These are phyloP conservation scores for Cercospora citrullina DNA, from an alignment of 2,329 filamentous ascomycete species.

Conservation along the genomic window DNA sequence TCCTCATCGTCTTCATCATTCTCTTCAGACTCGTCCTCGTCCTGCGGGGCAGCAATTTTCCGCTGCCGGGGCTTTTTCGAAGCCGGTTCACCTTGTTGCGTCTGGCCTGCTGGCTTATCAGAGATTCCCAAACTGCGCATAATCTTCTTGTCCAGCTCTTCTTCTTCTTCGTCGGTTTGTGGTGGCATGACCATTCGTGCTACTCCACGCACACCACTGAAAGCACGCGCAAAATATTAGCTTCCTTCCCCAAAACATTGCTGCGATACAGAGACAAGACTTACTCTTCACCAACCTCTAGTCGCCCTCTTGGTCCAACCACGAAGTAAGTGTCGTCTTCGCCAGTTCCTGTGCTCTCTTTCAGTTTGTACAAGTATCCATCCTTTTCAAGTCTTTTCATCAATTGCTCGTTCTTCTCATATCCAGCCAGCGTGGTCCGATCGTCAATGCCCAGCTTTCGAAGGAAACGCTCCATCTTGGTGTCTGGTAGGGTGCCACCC, in stretches of 20 bases:
- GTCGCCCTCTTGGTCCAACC: constrained; percentile 79
- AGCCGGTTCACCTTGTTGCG: constrained; percentile 7
- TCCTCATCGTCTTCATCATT: constrained; percentile 24
- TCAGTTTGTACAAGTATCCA: constrained; percentile 75
- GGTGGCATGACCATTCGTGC: constrained; percentile 56
- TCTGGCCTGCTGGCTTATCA: constrained; percentile 16
- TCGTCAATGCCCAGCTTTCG: constrained; percentile 71
- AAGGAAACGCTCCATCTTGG: constrained; percentile 75
- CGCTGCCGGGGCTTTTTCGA: constrained; percentile 7
- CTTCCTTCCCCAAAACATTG: neutral
- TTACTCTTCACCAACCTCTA: constrained; percentile 72
- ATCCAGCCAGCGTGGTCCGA: constrained; percentile 58
- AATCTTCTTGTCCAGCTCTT: constrained; percentile 39
- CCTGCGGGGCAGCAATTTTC: constrained; percentile 10
- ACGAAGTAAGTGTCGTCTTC: constrained; percentile 79
- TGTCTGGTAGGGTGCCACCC: constrained; percentile 71
- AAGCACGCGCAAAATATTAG: neutral
- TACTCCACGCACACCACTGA: constrained; percentile 65
- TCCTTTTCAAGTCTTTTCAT: constrained; percentile 76
- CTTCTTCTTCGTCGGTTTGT: constrained; percentile 32
- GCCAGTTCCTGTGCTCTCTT: constrained; percentile 64
- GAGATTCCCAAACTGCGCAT: constrained; percentile 37
- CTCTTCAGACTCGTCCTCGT: constrained; percentile 18
- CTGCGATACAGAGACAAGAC: neutral
- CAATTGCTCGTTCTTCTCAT: constrained; percentile 71